A percentile compares a stretch with the other conserved stretches of the same genome.
Conservation (phyloP, 352 stramenopile genomes). For the Phytophthora multivora region DNA sequence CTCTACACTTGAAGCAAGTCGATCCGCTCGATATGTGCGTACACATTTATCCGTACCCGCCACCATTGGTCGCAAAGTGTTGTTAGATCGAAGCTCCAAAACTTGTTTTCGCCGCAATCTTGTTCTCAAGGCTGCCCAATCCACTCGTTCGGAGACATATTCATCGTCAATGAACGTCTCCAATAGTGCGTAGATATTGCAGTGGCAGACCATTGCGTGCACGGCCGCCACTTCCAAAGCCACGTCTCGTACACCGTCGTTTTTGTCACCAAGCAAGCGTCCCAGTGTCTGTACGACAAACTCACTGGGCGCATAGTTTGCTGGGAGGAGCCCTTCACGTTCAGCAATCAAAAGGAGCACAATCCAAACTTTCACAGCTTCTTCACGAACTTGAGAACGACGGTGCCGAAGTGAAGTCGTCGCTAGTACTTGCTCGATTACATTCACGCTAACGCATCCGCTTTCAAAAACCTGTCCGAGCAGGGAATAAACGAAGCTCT, state of each 20-base stretch:
- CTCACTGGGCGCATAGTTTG: slow-evolving; percentile 22
- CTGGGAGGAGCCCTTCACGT: slow-evolving; percentile 22
- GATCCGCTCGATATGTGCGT: slow-evolving; percentile 1
- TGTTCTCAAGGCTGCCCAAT: slow-evolving; percentile 49
- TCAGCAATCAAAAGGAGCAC: slow-evolving; percentile 44
- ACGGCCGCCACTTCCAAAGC: slow-evolving; percentile 54
- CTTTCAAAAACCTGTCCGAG: slow-evolving; percentile 43
- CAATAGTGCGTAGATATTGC: slow-evolving; percentile 52
- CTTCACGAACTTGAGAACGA: slow-evolving; percentile 61
- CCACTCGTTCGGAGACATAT: slow-evolving; percentile 51
- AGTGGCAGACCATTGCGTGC: slow-evolving; percentile 30
- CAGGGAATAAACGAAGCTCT: slow-evolving; percentile 37
- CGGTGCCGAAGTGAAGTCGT: slow-evolving; percentile 50
- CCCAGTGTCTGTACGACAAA: slow-evolving; percentile 46
- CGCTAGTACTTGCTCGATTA: slow-evolving; percentile 35
- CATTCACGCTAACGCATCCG: slow-evolving; percentile 18
- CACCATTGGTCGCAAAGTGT: slow-evolving; percentile 26
- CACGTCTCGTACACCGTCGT: slow-evolving; percentile 41
- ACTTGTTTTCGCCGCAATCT: slow-evolving; percentile 45
- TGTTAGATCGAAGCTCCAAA: slow-evolving; percentile 43
- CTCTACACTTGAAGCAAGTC: slow-evolving; percentile 26
- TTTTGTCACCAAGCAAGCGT: slow-evolving; percentile 55
- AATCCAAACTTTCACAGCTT: slow-evolving; percentile 65
- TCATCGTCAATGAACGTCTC: slow-evolving; percentile 60
- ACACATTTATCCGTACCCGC: not conserved